Evolutionary conservation across 805 yeast species (phyloP), one percentile per base, ranked within the genome.

Genomic region (Pichia kluyveri): DNA sequence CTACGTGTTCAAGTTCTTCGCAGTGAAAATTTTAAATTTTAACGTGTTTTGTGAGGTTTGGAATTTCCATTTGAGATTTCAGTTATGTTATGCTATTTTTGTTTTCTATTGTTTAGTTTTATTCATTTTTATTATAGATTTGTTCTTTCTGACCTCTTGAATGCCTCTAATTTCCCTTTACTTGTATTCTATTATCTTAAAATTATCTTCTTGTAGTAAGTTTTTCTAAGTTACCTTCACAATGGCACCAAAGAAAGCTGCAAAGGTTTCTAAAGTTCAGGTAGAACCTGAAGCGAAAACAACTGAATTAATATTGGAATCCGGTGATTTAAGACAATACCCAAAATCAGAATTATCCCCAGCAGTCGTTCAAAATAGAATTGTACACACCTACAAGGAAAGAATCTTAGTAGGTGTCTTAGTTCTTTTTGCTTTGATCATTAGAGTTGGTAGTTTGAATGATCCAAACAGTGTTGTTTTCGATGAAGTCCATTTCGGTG

Each of bases 401-500:
- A 67, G 66, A 45, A 5, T 69, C 0, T 52, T 72, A n/a, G 52
- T 77, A 8, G 62, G 57, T 3, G 60, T 69, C 15, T 67, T 86
- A 46, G 53, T 60, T 5, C 32, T 54, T 14, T 56, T 81, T 37
- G 76, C 96, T 0, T 52, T 72, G 12, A 57, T 65, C 42, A 75
- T 87, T 44, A 79, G 99, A 56, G 70, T 84, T 46, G 69, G 72
- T 54, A 69, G 75, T 46, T 69, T 93, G 50, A 69, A 75, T 28
- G 60, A 68, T 52, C 99, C 99, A 38, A 67, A 80, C 57, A 79
- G 90, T 30, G 98, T 93, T 42, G 98, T 93, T 28, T 93, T 93
- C 58, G 99, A 93, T 68, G 99, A 91, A 68, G 98, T 91, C 46
- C 99, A 93, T 66, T 93, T 93, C 59, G 99, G 99, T 48, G 95